Evolutionary conservation across 148 eudicot genomes (phyloP).

Genomic region (Chenopodium formosanum): DNA sequence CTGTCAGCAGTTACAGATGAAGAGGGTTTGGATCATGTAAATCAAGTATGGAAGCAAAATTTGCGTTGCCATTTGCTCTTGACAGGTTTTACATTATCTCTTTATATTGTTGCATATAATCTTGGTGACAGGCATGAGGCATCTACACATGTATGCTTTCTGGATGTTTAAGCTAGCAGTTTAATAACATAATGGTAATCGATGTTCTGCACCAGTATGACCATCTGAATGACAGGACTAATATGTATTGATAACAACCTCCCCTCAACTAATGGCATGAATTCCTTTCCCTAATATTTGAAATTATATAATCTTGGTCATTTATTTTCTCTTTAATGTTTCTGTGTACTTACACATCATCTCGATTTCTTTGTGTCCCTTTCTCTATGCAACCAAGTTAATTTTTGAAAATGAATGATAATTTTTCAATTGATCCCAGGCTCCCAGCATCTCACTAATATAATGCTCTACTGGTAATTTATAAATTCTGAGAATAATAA

Average conservation of each 20-base stretch:
- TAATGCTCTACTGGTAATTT: no score
- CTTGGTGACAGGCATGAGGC: constrained; percentile 17
- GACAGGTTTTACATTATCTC: constrained; percentile 58
- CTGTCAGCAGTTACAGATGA: constrained; percentile 73
- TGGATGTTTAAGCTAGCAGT: neutral
- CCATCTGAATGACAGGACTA: no score
- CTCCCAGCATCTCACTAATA: no score
- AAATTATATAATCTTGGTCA: no score
- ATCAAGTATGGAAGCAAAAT: constrained; percentile 91
- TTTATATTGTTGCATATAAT: constrained; percentile 12
- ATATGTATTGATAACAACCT: no score
- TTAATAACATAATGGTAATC: no score
- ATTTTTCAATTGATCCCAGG: no score
- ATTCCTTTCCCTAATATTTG: neutral
- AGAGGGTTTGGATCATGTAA: constrained; percentile 91
- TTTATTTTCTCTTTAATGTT: neutral
- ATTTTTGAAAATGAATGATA: no score
- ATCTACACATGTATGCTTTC: neutral
- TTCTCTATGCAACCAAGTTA: no score
- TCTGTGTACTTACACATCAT: neutral
- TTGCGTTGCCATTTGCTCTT: constrained; percentile 52
- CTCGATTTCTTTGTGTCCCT: constrained; percentile 2
- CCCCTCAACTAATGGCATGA: neutral
- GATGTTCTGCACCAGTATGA: no score
- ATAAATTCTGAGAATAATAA: no score